A percentile compares a stretch with the other conserved stretches of the same genome.
These are phyloP conservation scores for Xanthoconium separans DNA, from an alignment of 1,284 basidiomycete species.

Conservation along the genomic window DNA sequence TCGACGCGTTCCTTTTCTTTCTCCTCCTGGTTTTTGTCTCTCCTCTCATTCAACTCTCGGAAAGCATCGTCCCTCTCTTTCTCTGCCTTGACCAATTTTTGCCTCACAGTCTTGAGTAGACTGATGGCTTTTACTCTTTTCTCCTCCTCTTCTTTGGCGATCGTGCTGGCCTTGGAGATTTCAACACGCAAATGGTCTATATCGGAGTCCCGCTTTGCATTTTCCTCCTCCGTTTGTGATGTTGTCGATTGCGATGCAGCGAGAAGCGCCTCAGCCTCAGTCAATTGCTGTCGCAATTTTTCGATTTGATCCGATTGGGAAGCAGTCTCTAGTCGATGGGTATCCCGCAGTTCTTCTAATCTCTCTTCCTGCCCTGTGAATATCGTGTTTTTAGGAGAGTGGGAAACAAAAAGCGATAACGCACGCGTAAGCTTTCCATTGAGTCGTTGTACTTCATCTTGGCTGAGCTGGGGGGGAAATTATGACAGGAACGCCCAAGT, in stretches of 20 bases:
- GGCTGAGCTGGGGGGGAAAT: slow-evolving; percentile 49
- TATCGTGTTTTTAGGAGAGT: slow-evolving; percentile 5
- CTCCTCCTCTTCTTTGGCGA: slow-evolving; percentile 90
- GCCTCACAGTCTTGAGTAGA: slow-evolving; percentile 86
- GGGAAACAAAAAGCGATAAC: not conserved
- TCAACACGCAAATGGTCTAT: slow-evolving; percentile 60
- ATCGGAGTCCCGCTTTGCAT: slow-evolving; percentile 50
- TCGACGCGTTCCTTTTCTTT: slow-evolving; percentile 67
- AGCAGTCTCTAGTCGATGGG: slow-evolving; percentile 71
- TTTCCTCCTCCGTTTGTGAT: slow-evolving; percentile 46
- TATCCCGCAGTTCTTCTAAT: slow-evolving; percentile 84
- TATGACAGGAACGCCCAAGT: not conserved
- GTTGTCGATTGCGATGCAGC: slow-evolving; percentile 52
- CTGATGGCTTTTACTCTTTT: slow-evolving; percentile 92
- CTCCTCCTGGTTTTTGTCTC: slow-evolving; percentile 60
- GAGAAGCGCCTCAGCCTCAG: slow-evolving; percentile 67
- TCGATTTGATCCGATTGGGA: slow-evolving; percentile 77
- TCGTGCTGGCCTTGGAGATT: slow-evolving; percentile 55
- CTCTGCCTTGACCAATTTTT: slow-evolving; percentile 90
- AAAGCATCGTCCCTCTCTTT: slow-evolving; percentile 82
- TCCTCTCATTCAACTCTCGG: slow-evolving; percentile 52
- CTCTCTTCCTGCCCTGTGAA: slow-evolving; percentile 78
- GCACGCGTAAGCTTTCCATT: slow-evolving; percentile 70
- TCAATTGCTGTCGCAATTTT: slow-evolving; percentile 65
- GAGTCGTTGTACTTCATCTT: slow-evolving; percentile 73